phyloP scores from a whole-genome alignment of 2,329 filamentous ascomycete species.

The Pseudogymnoascus sp. region DNA sequence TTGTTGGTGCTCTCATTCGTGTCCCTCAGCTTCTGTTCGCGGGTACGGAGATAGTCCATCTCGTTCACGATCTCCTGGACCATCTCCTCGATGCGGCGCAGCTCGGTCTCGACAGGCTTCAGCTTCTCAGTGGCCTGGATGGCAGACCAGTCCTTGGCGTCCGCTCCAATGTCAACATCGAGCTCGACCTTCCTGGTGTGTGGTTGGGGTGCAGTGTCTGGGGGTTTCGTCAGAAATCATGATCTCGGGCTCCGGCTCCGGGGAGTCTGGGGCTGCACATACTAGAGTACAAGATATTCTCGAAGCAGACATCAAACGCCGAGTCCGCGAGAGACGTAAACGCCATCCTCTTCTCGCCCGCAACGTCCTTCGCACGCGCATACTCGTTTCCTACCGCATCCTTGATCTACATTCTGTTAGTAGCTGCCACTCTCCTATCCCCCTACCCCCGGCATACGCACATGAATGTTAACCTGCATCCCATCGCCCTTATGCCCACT shows the following conservation, averaged over 20 bases:
- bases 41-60: conserved; percentile 87
- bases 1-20: conserved; percentile 99
- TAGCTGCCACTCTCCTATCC: not conserved
- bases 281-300: conserved; percentile 54
- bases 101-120: conserved; percentile 90
- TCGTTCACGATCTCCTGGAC: conserved; percentile 80
- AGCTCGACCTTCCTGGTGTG: conserved; percentile 54
- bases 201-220: conserved; percentile 4
- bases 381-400: conserved; percentile 96
- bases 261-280: not conserved
- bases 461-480: conserved; percentile 88
- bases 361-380: conserved; percentile 80
- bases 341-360: conserved; percentile 71
- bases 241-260: not conserved
- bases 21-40: conserved; percentile 93
- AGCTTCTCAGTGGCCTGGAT: conserved; percentile 96
- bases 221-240: not conserved
- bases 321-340: conserved; percentile 90
- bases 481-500: conserved; percentile 84
- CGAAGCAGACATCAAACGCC: conserved; percentile 93
- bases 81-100: conserved; percentile 85
- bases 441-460: conserved; percentile 37
- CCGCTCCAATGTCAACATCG: conserved; percentile 30
- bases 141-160: conserved; percentile 91
- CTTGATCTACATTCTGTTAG: conserved; percentile 57